Base-by-base conservation (phyloP, 2,329 filamentous ascomycete species). In the Delphinella strobiligena region DNA sequence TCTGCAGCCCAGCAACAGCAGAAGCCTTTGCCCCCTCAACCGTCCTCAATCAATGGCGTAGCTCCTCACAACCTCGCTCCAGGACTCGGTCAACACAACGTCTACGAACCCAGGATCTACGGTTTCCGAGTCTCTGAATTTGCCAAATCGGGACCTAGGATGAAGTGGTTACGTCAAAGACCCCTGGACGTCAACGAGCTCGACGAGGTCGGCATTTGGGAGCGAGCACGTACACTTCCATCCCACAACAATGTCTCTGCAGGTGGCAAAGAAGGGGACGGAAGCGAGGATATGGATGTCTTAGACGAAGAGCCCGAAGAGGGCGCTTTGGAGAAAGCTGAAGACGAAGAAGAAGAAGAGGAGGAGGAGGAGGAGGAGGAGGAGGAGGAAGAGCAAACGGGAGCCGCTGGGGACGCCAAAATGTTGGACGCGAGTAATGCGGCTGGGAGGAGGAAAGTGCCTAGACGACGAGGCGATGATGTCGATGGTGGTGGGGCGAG, bases 51-150 rank as follows among this genome's bases (percentile, higher is more conserved):
- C 53, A 96, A 98, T 59, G 91, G 91, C 53, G 78, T 95, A 54
- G 80, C 84, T 47, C 75, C 82, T 4, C 74, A 78, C 51, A 98
- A 96, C 60, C 81, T 95, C 48, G 88, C 82, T 1, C 88, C 91
- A 0, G 86, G 87, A 1, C 71, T 98, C 2, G 91, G 91, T 9
- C 68, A 68, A 36, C 77, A 78, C 43, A 86, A 79, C 59, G 85
- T 95, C 53, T 96, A 96, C 63, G 86, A 95, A 57, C 87, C 91
- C 43, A 82, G 80, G 50, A 96, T 98, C 58, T 98, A 96, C 62
- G 91, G 91, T 19, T 98, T 98, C 67, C 77, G 82, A 45, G 91
- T 98, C 16, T 89, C 84, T 14, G 91, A 96, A 61, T 72, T 88
- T 42, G 85, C 91, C 31, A 78, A 83, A 49, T 87, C 84, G 17